These are phyloP conservation scores for Colletotrichum sp. DNA, from an alignment of 2,329 filamentous ascomycete genomes.

Conservation along the genomic window DNA sequence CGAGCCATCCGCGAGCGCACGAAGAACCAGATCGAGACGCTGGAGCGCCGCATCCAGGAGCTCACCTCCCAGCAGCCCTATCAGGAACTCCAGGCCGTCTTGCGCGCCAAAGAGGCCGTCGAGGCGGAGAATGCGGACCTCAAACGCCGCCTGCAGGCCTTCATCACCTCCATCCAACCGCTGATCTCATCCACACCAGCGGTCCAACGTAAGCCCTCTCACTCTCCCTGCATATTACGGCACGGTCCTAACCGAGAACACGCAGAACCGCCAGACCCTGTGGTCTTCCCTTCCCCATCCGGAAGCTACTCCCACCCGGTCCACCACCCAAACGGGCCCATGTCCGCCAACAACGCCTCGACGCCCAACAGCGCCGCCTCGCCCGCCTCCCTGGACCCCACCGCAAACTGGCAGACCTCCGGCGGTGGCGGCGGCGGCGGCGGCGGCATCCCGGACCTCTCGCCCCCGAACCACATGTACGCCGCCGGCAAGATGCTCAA, in stretches of 20 bases:
- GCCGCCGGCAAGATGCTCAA: conserved; percentile 38
- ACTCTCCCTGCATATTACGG: neutral
- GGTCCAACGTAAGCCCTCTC: neutral
- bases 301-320: conserved; percentile 20
- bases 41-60: conserved; percentile 76
- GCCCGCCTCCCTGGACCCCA: conserved; percentile 33
- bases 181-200: conserved; percentile 45
- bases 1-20: conserved; percentile 84
- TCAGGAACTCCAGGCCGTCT: conserved; percentile 78
- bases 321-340: conserved; percentile 31
- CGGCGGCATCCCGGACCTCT: conserved; percentile 22
- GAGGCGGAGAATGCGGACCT: conserved; percentile 84
- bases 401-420: conserved; percentile 1
- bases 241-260: neutral
- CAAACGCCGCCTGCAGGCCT: conserved; percentile 68
- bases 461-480: conserved; percentile 18
- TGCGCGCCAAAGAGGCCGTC: conserved; percentile 78
- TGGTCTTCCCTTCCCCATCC: conserved; percentile 36
- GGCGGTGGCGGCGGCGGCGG: neutral
- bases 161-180: conserved; percentile 69
- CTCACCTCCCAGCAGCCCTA: conserved; percentile 83
- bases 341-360: conserved; percentile 34
- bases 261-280: conserved; percentile 29
- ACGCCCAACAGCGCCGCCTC: conserved; percentile 45
- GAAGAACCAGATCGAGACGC: conserved; percentile 76